These are phyloP conservation scores for Coleophoma crateriformis DNA, from an alignment of 2,329 filamentous ascomycete genomes.

Conservation along the genomic window DNA sequence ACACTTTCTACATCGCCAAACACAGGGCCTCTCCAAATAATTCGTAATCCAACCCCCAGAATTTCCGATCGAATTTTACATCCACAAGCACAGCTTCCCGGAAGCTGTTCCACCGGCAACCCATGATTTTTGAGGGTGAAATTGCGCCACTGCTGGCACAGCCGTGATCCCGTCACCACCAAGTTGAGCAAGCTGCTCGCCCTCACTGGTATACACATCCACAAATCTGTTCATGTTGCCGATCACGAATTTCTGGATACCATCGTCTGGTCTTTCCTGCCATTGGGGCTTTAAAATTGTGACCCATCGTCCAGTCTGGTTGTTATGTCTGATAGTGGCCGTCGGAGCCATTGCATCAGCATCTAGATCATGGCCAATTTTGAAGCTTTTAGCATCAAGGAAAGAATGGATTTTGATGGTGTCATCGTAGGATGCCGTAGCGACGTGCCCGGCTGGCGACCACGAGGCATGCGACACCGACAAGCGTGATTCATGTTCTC, in stretches of 20 bases:
- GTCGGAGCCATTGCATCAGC: slow-evolving; percentile 63
- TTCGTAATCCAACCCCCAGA: too few relatives aligned
- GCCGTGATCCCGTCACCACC: slow-evolving; percentile 89
- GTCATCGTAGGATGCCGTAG: slow-evolving; percentile 91
- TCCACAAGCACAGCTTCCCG: slow-evolving; percentile 90
- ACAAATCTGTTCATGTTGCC: slow-evolving; percentile 98
- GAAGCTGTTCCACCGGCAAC: slow-evolving; percentile 87
- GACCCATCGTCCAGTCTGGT: slow-evolving; percentile 93
- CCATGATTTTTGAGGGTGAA: slow-evolving; percentile 86
- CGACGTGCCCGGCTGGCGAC: slow-evolving; percentile 78
- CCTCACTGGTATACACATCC: slow-evolving; percentile 77
- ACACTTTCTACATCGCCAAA: too few relatives aligned
- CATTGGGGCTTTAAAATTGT: slow-evolving; percentile 80
- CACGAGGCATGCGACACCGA: slow-evolving; percentile 92
- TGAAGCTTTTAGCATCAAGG: slow-evolving; percentile 53
- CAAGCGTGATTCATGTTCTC: slow-evolving; percentile 74
- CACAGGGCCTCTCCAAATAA: too few relatives aligned
- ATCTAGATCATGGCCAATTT: slow-evolving; percentile 48
- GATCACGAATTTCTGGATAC: slow-evolving; percentile 82
- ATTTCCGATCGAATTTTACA: slow-evolving; percentile 36
- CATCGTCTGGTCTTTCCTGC: slow-evolving; percentile 74
- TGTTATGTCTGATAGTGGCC: slow-evolving; percentile 75
- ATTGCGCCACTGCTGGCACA: slow-evolving; percentile 86
- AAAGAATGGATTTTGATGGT: slow-evolving; percentile 91
- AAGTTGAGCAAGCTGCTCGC: slow-evolving; percentile 82